Evolutionary conservation across 2,329 filamentous ascomycete genomes (phyloP).

Genomic region (Claviceps pazoutovae): DNA sequence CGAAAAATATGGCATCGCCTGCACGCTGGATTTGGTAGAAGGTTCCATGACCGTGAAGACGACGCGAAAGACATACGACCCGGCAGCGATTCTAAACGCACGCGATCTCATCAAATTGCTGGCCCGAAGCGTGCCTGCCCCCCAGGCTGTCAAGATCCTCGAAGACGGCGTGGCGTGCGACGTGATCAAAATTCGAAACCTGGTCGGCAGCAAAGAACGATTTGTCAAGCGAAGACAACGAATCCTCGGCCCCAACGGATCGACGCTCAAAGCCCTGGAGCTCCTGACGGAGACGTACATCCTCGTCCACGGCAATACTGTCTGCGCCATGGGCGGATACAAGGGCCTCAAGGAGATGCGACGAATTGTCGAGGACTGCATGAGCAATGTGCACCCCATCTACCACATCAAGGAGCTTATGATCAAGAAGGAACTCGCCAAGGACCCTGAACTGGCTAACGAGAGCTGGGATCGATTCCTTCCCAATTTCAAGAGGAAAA

Average conservation of each 20-base stretch:
- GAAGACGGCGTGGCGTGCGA: conserved; percentile 87
- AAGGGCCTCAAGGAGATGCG: conserved; percentile 89
- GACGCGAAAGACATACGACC: conserved; percentile 81
- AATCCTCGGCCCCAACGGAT: conserved; percentile 81
- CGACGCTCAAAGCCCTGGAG: conserved; percentile 86
- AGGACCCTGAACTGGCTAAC: conserved; percentile 71
- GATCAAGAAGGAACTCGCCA: conserved; percentile 85
- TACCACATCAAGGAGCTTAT: conserved; percentile 66
- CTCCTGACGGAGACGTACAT: conserved; percentile 86
- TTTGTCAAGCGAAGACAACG: conserved; percentile 91
- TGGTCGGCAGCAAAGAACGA: conserved; percentile 85
- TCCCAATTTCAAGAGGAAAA: conserved; percentile 92
- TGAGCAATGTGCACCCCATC: conserved; percentile 94
- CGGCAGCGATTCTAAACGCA: conserved; percentile 83
- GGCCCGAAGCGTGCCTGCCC: conserved; percentile 79
- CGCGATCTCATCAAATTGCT: conserved; percentile 89
- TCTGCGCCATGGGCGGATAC: conserved; percentile 80
- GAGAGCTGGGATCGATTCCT: conserved; percentile 95
- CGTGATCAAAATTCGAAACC: conserved; percentile 84
- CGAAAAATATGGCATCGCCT: conserved; percentile 77
- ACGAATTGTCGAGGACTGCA: conserved; percentile 83
- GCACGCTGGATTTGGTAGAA: conserved; percentile 85
- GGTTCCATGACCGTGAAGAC: conserved; percentile 96
- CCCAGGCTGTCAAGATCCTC: conserved; percentile 86
- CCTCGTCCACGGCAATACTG: conserved; percentile 91